Base-by-base conservation (phyloP, 371 early-diverging fungal species). In the Mucor lusitanicus region DNA sequence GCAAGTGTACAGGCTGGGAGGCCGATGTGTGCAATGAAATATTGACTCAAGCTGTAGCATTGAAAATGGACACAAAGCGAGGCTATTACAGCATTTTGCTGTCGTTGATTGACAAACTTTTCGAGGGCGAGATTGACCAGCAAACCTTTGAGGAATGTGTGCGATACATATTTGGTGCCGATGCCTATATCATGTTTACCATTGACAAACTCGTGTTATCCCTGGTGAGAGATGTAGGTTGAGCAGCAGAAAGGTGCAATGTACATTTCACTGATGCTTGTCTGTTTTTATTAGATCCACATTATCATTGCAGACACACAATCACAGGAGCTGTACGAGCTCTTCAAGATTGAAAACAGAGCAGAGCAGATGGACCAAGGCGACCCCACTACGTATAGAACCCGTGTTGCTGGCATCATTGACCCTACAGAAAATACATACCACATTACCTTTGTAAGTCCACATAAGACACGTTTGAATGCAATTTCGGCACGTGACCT, bases 91-190 rank as follows among this genome's bases (percentile, higher is more conserved):
- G 76, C 57, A 84, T 88, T 30, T 81, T 97, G 32, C 73, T 95
- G 28, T 84, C 87, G 40, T 68, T 92, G 35, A 85, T 94, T 11
- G 84, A 85, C 71, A 88, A 88, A 59, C 85, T 92, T 42, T 74
- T 96, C 72, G 88, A 85, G 61, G 90, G 88, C 28, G 91, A 93
- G 25, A 81, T 98, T 42, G 99, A 99, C 40, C 76, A 85, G 39
- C 80, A 82, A 39, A 84, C 78, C 32, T 99, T 91, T 87, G 99
- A 99, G 69, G 99, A 99, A 59, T 82, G 89, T 39, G 78, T 92
- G 37, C 89, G 98, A 3, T 86, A 87, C 44, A 83, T 96, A 71
- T 97, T 92, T 76, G 92, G 94, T 19, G 91, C 92, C 30, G 84
- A 92, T 54, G 96, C 93, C 0, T 95, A 95, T 73, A 73, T 88